Conservation (phyloP, 2,329 filamentous ascomycete genomes). For the Fusarium cicatricum region DNA sequence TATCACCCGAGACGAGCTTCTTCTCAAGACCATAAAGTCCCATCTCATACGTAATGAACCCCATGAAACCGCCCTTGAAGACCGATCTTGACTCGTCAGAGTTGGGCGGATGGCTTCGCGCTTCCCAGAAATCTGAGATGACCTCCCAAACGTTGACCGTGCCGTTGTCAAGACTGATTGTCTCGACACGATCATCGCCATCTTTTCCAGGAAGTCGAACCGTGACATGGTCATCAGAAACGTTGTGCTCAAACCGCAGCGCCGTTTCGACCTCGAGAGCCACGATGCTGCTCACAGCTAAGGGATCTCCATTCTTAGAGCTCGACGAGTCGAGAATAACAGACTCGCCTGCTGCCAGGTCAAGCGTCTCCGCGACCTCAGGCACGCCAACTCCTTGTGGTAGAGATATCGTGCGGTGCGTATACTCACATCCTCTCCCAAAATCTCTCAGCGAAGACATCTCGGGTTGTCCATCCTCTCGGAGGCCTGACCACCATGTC, state of each 20-base stretch:
- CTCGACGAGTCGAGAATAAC: conserved; percentile 70
- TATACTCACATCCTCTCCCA: conserved; percentile 43
- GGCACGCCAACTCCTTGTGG: conserved; percentile 58
- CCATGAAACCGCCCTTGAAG: conserved; percentile 86
- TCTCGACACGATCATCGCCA: conserved; percentile 13
- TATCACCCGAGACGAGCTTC: conserved; percentile 37
- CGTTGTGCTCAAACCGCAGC: conserved; percentile 64
- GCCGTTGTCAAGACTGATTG: conserved; percentile 37
- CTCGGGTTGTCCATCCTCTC: background rate
- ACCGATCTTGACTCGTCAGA: conserved; percentile 47
- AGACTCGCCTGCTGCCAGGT: conserved; percentile 52
- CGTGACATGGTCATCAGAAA: conserved; percentile 53
- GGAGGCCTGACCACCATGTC: conserved; percentile 22
- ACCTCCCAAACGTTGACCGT: conserved; percentile 58
- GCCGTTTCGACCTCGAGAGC: conserved; percentile 69
- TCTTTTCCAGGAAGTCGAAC: conserved; percentile 38
- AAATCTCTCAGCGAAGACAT: conserved; percentile 18
- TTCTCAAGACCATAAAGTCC: conserved; percentile 61
- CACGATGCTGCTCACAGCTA: conserved; percentile 74
- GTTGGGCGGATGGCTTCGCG: conserved; percentile 38
- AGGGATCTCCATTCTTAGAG: conserved; percentile 53
- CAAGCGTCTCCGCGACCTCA: conserved; percentile 63
- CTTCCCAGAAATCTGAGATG: conserved; percentile 55
- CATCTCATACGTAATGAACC: conserved; percentile 86
- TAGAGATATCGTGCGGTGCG: conserved; percentile 53